Conservation (phyloP, 805 yeast species). For the Teunomyces kruisii region DNA sequence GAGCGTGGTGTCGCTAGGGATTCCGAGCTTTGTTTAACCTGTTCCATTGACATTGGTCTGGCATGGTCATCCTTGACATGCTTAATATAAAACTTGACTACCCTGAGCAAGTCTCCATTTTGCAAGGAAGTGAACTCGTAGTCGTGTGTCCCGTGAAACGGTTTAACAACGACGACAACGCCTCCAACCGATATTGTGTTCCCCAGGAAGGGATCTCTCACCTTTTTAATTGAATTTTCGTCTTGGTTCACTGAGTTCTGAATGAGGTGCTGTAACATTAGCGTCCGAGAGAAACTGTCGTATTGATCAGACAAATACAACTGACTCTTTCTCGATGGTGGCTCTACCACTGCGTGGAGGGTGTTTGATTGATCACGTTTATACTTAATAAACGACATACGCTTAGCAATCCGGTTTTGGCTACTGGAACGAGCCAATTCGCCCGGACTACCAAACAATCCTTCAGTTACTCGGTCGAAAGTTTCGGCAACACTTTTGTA, state of each 20-base stretch:
- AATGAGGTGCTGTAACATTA: constrained; percentile 25
- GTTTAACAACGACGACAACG: constrained; percentile 32
- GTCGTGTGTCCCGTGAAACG: constrained; percentile 18
- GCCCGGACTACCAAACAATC: constrained; percentile 6
- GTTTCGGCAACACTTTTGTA: constrained; percentile 12
- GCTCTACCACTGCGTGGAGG: constrained; percentile 11
- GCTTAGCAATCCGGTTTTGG: constrained; percentile 2
- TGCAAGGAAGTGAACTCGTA: constrained; percentile 23
- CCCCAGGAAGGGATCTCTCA: constrained; percentile 30
- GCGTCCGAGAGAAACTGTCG: constrained; percentile 27
- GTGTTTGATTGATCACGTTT: constrained; percentile 6
- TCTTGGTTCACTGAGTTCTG: constrained; percentile 14
- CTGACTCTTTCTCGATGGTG: constrained; percentile 14
- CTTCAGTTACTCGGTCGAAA: constrained; percentile 15
- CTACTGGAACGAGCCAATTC: constrained; percentile 7
- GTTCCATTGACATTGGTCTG: background rate
- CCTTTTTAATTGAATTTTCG: constrained; percentile 19
- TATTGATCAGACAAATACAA: constrained; percentile 14
- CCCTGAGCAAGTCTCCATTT: constrained; percentile 31
- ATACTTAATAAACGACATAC: constrained; percentile 9
- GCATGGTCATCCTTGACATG: background rate
- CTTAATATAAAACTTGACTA: constrained; percentile 24
- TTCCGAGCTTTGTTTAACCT: background rate
- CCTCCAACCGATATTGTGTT: constrained; percentile 22
- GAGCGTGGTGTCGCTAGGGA: background rate